Percentiles rank a stretch among this genome's conserved stretches.
These are phyloP conservation scores for Colletotrichum sp. DNA, from an alignment of 2,329 filamentous ascomycete genomes.

Conservation along the genomic window DNA sequence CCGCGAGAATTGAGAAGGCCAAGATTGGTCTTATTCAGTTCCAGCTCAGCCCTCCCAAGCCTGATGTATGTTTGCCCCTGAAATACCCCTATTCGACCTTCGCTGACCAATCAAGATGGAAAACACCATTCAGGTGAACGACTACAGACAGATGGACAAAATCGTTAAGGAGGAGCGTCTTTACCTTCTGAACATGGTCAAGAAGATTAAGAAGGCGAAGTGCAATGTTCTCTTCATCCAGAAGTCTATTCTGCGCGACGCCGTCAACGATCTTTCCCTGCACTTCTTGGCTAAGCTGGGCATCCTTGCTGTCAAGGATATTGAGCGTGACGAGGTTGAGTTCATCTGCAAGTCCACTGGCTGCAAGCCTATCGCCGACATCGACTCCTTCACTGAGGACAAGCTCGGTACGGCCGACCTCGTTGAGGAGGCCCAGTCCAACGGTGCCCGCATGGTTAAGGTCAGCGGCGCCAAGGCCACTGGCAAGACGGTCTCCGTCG, in stretches of 20 bases:
- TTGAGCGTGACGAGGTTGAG: slow-evolving; percentile 97
- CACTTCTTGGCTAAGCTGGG: slow-evolving; percentile 98
- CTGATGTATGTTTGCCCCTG: slow-evolving; percentile 70
- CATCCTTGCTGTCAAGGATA: slow-evolving; percentile 95
- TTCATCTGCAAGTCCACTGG: slow-evolving; percentile 99
- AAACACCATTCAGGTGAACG: slow-evolving; percentile 98
- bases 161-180: slow-evolving; percentile 99
- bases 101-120: slow-evolving; percentile 73
- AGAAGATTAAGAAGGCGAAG: slow-evolving; percentile 99
- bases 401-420: slow-evolving; percentile 94
- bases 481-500: slow-evolving; percentile 90
- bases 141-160: slow-evolving; percentile 99
- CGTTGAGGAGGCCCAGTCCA: slow-evolving; percentile 88
- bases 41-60: slow-evolving; percentile 97
- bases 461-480: slow-evolving; percentile 87
- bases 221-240: slow-evolving; percentile 98
- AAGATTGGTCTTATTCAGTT: slow-evolving; percentile 97
- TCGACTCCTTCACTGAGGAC: slow-evolving; percentile 98
- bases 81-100: not conserved
- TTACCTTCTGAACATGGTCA: slow-evolving; percentile 97
- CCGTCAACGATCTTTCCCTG: slow-evolving; percentile 95
- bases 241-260: slow-evolving; percentile 96
- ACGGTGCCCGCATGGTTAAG: slow-evolving; percentile 92
- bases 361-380: slow-evolving; percentile 98
- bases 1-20: slow-evolving; percentile 94